Base-by-base conservation (phyloP, 2,329 filamentous ascomycete species). In the Neodidymelliopsis sp. region DNA sequence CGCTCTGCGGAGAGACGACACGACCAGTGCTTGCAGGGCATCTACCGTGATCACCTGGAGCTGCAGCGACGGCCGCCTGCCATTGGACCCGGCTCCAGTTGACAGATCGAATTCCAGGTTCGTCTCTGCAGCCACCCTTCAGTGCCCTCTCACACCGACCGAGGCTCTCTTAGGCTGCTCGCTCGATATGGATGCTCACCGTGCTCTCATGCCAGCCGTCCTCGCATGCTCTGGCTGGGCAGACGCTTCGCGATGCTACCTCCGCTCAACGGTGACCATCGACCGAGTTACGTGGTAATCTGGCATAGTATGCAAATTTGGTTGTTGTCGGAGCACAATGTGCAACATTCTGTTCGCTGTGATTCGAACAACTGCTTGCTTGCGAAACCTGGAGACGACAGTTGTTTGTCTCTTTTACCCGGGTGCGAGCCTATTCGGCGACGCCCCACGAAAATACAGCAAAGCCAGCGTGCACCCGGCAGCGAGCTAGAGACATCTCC, bases 401-500 rank as follows among this genome's bases (percentile, higher is more conserved):
- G 49, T 59, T 64, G 66, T 67, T 66, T 68, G 64, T 65, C 59
- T 55, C 56, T 57, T 69, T 69, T 67, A 67, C 54, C 67, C 67
- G 65, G 64, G 40, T 50, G 53, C 44, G 54, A 65, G 57, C 66
- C 61, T 58, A 62, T 66, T 67, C 56, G 60, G 60, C 51, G 51
- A 54, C 59, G 62, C 59, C 59, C 55, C 59, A 65, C 65, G 60
- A 67, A 57, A 66, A 66, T 53, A 57, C 57, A 47, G 49, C 57
- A 40, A 58, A 46, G 47, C 47, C 47, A 44, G 40, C 40, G 40
- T 45, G 40, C 47, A 50, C 35, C 47, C 40, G 25, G 40, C 47
- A 36, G 35, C 40, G 29, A 40, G 47, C 47, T 50, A 50, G 47
- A 50, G 36, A 50, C 47, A 45, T 41, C 34, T 48, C 49, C 47